A percentile compares a stretch with the other conserved stretches of the same genome.
phyloP scores from a whole-genome alignment of 345 rosid species.

The Bruguiera gymnorhiza region DNA sequence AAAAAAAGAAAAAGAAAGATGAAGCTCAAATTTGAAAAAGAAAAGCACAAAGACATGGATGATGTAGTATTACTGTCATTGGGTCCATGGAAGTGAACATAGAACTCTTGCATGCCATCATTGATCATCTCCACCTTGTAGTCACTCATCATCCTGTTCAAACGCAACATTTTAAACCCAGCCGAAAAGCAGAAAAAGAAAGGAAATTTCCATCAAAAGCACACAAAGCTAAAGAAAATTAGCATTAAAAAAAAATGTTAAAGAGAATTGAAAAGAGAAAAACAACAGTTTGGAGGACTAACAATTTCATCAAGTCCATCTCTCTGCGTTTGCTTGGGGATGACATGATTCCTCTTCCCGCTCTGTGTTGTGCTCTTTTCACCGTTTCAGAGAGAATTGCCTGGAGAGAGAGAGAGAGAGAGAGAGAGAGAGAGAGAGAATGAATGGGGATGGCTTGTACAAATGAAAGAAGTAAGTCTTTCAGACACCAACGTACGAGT shows the following conservation, averaged over 20 bases:
- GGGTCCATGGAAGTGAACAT: slow-evolving; percentile 67
- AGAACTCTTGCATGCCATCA: slow-evolving; percentile 62
- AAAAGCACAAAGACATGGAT: slow-evolving; percentile 4
- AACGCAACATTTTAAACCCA: slow-evolving; percentile 9
- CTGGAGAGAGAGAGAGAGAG: background rate
- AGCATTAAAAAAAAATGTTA: background rate
- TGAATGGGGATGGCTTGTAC: slow-evolving; percentile 8
- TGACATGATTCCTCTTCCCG: slow-evolving; percentile 40
- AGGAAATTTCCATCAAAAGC: background rate
- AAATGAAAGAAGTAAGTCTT: slow-evolving; percentile 11
- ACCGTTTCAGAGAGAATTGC: background rate
- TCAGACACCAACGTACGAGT: background rate
- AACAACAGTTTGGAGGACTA: slow-evolving; percentile 2
- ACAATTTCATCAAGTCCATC: slow-evolving; percentile 81
- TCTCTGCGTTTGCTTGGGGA: slow-evolving; percentile 77
- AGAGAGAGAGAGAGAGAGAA: slow-evolving; percentile 3
- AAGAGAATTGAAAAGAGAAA: background rate
- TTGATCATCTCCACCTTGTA: slow-evolving; percentile 65
- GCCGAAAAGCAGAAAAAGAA: background rate
- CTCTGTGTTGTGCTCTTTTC: background rate
- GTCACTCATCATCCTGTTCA: slow-evolving; percentile 70
- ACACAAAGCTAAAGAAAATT: background rate
- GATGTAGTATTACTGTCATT: slow-evolving; percentile 45
- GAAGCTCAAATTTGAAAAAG: background rate
- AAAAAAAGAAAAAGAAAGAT: background rate